A percentile compares a stretch with the other conserved stretches of the same genome.
Conservation (phyloP, 192 early-diverging fungal genomes). For the Coemansia sp. region DNA sequence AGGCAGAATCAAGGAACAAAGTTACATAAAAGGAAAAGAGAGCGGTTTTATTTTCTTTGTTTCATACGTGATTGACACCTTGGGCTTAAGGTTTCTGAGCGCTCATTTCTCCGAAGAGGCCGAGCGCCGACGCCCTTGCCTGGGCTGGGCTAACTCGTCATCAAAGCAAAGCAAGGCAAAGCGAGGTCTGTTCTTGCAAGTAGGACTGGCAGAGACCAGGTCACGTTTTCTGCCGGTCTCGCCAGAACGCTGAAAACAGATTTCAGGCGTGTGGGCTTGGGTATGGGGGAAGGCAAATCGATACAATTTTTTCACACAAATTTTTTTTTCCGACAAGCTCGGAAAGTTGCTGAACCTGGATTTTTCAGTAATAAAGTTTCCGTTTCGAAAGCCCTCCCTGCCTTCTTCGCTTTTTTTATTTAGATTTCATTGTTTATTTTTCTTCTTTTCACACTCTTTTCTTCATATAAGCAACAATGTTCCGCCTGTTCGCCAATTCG, state of each 20-base stretch:
- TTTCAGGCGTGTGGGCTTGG: neutral
- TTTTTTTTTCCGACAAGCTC: neutral
- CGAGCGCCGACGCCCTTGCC: neutral
- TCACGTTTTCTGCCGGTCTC: neutral
- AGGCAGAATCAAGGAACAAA: neutral
- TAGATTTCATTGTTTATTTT: constrained; percentile 2
- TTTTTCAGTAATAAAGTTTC: neutral
- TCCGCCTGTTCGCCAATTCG: constrained; percentile 51
- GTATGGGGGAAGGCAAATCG: neutral
- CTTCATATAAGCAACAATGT: constrained; percentile 26
- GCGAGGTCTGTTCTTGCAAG: too few species aligned
- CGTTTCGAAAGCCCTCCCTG: neutral
- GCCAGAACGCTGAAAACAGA: neutral
- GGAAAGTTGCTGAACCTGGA: neutral
- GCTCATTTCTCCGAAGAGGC: constrained; percentile 7
- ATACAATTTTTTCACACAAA: neutral
- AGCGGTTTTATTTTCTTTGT: neutral
- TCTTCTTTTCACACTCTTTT: neutral
- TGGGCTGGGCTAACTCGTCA: neutral
- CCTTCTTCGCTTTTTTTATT: neutral
- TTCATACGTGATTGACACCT: neutral
- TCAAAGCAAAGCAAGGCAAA: too few species aligned
- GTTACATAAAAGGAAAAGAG: neutral
- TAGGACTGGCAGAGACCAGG: neutral
- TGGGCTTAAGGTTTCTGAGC: neutral